phyloP scores from a whole-genome alignment of 441 rosid species.

The Hura crepitans region DNA sequence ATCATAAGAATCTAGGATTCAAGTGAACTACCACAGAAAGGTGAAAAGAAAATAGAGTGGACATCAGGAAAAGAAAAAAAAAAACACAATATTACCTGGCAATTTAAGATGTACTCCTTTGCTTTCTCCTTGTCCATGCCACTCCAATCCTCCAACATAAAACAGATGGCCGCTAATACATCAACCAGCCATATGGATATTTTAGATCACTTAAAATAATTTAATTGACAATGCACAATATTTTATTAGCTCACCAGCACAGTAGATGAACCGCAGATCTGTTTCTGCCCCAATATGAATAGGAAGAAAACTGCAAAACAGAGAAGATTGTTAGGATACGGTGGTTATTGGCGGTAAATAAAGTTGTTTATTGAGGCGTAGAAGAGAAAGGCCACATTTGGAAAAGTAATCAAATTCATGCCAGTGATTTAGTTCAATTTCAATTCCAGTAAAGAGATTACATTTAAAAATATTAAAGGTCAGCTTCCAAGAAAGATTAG shows the following conservation, averaged over 20 bases:
- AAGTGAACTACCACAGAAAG: slow-evolving; percentile 5
- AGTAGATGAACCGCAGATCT: slow-evolving; percentile 84
- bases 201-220: slow-evolving; percentile 19
- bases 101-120: slow-evolving; percentile 64
- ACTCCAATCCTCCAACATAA: slow-evolving; percentile 75
- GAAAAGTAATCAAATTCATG: background rate
- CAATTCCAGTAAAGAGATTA: background rate
- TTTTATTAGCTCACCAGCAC: slow-evolving; percentile 74
- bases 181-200: slow-evolving; percentile 28
- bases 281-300: slow-evolving; percentile 81
- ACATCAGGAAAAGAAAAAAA: background rate
- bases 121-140: slow-evolving; percentile 83
- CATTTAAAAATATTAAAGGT: background rate
- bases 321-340: background rate
- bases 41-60: too few relatives aligned
- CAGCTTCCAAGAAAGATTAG: background rate
- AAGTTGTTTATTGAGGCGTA: background rate
- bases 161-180: slow-evolving; percentile 77
- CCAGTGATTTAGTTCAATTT: background rate
- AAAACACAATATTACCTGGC: slow-evolving; percentile 51
- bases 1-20: slow-evolving; percentile 10
- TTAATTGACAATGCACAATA: slow-evolving; percentile 14
- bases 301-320: slow-evolving; percentile 70
- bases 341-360: background rate
- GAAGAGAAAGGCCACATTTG: background rate